Evolutionary conservation across 805 yeast genomes (phyloP), one percentile per base, ranked within the genome.

Genomic region (Brettanomyces bruxellensis): DNA sequence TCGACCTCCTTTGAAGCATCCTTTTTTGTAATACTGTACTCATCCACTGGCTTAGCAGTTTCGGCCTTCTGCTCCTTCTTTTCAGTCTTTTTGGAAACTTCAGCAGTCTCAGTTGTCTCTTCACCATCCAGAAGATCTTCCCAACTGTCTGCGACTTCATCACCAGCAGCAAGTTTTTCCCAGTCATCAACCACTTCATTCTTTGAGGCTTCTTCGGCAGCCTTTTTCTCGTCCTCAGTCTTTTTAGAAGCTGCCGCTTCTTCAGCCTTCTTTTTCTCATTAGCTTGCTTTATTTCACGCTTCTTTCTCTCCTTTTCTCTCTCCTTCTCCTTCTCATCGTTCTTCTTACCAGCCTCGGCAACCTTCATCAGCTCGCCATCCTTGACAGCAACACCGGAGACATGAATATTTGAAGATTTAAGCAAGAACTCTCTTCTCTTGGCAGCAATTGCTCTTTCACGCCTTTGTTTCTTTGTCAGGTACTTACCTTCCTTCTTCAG

Each of bases 401-500:
- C 86, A 41, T 69, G 69, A 40, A 89, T 74, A 60, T 79, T 78
- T 51, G 88, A 85, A 34, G 89, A 70, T 49, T 82, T 82, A 53
- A 91, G 73, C 51, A 91, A 72, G 58, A 83, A 89, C 53, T 86
- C 86, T 65, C 95, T 85, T 70, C 98, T 88, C 63, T 86, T 85
- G 61, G 91, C 97, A 58, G 82, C 78, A 38, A 81, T 66, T 45
- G 81, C 86, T 70, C 86, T 86, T 64, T 89, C 95, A 66, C 89
- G 96, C 68, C 86, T 88, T 73, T 93, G 99, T 63, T 90, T 91
- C 72, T 87, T 93, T 49, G 96, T 86, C 61, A 93, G 70, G 46
- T 83, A 80, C 63, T 93, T 93, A 60, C 99, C 99, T 68, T 91
- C 97, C 34, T 96, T 93, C 69, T 86, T 87, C 64, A 93, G 79